Conservation (phyloP, 495 filamentous ascomycete species). For the Hypoxylon crocopeplum region DNA sequence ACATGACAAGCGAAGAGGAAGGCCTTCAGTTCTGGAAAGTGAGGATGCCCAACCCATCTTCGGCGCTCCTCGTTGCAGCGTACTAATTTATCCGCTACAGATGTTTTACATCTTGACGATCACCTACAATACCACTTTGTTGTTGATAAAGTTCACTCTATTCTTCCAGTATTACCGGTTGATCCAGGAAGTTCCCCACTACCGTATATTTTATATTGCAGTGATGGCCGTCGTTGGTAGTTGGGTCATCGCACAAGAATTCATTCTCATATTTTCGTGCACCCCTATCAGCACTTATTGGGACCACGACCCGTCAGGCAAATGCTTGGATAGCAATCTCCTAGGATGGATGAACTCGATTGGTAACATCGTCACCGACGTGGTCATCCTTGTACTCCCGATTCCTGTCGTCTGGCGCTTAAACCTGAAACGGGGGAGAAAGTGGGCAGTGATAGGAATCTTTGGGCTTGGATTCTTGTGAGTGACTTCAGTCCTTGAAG, state of each 20-base stretch:
- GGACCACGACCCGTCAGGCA: conserved; percentile 37
- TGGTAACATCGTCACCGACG: conserved; percentile 60
- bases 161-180: conserved; percentile 38
- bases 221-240: conserved; percentile 20
- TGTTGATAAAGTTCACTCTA: conserved; percentile 30
- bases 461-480: conserved; percentile 51
- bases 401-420: conserved; percentile 55
- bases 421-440: conserved; percentile 49
- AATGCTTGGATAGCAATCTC: conserved; percentile 53
- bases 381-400: conserved; percentile 58
- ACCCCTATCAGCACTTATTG: conserved; percentile 48
- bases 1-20: conserved; percentile 1
- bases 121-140: conserved; percentile 18
- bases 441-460: conserved; percentile 47
- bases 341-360: conserved; percentile 58
- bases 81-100: conserved; percentile 20
- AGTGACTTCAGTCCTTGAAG: neutral
- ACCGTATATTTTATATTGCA: conserved; percentile 20
- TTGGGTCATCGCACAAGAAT: conserved; percentile 30
- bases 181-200: conserved; percentile 34
- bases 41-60: neutral
- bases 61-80: neutral
- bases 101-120: conserved; percentile 26
- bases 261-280: conserved; percentile 43
- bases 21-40: conserved; percentile 22